These are phyloP conservation scores for Mediolabrus comicus DNA, from an alignment of 108 stramenopile genomes.

Conservation along the genomic window DNA sequence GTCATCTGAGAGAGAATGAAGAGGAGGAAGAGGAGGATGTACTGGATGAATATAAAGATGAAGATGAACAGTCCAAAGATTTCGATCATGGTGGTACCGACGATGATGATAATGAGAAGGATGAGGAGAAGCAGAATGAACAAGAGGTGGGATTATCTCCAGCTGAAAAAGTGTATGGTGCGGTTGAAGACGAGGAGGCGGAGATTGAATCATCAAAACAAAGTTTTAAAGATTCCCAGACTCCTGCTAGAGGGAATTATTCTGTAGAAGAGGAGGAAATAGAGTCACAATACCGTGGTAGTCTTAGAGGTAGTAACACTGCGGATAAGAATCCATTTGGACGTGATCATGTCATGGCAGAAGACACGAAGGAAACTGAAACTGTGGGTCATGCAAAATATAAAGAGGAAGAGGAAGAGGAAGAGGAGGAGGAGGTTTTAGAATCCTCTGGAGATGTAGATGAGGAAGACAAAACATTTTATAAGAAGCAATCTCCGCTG, in stretches of 20 bases:
- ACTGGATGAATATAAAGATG: background rate
- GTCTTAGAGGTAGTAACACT: background rate
- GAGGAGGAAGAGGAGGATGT: background rate
- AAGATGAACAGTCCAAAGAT: background rate
- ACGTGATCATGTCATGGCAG: background rate
- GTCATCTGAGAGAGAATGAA: background rate
- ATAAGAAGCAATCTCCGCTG: background rate
- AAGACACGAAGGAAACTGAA: too few species aligned
- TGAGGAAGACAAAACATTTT: background rate
- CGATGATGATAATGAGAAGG: background rate
- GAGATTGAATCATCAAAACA: too few species aligned
- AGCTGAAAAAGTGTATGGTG: background rate
- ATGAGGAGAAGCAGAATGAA: background rate
- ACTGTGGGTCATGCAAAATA: too few species aligned
- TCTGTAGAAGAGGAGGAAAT: background rate
- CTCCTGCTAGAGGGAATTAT: too few species aligned
- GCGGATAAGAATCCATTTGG: background rate
- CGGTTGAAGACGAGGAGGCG: background rate
- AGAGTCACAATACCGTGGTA: background rate
- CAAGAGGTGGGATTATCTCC: conserved; percentile 5
- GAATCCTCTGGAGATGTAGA: conserved; percentile 61
- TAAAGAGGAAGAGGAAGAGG: background rate
- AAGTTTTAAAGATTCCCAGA: too few species aligned
- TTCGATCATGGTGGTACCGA: too few species aligned
- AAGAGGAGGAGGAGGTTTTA: conserved; percentile 54